Conservation (phyloP, 495 filamentous ascomycete genomes). For the Penicillium alfredii region DNA sequence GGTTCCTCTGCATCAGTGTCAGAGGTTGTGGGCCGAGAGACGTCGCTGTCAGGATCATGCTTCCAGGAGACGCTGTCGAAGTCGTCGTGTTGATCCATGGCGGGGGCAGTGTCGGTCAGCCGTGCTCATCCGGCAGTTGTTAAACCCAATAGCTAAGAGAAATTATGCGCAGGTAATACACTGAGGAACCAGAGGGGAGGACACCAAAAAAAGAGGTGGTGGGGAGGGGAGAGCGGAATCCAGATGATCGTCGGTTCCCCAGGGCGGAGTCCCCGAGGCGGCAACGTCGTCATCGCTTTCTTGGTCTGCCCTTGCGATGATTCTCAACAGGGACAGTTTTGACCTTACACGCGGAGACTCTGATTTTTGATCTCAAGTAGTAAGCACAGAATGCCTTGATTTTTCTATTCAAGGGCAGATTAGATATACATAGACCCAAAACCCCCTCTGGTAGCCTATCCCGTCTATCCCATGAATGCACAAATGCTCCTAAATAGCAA, state of each 20-base stretch:
- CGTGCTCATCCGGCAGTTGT: conserved; percentile 13
- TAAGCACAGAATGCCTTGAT: conserved; percentile 3
- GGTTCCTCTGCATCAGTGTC: conserved; percentile 38
- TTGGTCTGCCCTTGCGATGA: neutral
- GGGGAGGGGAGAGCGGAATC: conserved; percentile 11
- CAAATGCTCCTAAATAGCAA: conserved; percentile 5
- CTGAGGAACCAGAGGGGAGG: conserved; percentile 5
- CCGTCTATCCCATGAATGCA: conserved; percentile 6
- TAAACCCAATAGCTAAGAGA: no score
- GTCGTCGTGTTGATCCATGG: conserved; percentile 50
- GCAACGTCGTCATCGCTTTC: conserved; percentile 25
- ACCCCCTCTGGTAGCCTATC: neutral
- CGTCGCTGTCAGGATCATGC: conserved; percentile 47
- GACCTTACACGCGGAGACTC: neutral
- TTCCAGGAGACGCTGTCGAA: conserved; percentile 56
- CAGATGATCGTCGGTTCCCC: conserved; percentile 25
- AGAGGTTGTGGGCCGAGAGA: conserved; percentile 43
- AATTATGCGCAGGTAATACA: conserved; percentile 3
- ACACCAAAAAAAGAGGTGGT: conserved; percentile 12
- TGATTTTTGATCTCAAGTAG: neutral
- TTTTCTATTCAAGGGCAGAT: neutral
- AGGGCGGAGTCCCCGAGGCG: conserved; percentile 27
- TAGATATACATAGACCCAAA: conserved; percentile 6
- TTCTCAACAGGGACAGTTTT: neutral
- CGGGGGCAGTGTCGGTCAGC: conserved; percentile 20